phyloP scores from a whole-genome alignment of 2,329 filamentous ascomycete species.

The Cytospora schulzeri region DNA sequence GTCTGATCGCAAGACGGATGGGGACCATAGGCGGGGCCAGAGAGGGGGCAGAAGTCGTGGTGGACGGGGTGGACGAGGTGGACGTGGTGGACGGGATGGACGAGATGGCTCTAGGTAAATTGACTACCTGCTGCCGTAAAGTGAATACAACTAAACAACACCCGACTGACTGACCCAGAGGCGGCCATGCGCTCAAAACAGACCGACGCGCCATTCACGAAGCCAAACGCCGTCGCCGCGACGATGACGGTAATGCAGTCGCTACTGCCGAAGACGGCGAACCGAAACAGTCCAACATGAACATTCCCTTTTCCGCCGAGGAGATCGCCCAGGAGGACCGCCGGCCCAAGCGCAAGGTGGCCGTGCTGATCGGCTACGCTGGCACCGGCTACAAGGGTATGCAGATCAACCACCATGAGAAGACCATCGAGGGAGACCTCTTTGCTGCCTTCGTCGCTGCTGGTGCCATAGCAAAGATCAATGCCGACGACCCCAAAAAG shows the following conservation, averaged over 20 bases:
- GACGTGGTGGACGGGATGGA: constrained; percentile 14
- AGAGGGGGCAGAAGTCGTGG: constrained; percentile 2
- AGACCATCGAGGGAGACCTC: constrained; percentile 94
- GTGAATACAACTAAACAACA: not conserved
- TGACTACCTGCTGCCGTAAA: not conserved
- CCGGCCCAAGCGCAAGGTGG: constrained; percentile 92
- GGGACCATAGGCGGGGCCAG: constrained; percentile 17
- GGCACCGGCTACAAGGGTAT: constrained; percentile 97
- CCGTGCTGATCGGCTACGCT: constrained; percentile 92
- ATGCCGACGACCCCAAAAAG: constrained; percentile 95
- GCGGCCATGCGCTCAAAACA: constrained; percentile 13
- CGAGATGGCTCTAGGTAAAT: constrained; percentile 24
- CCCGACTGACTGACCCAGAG: constrained; percentile 15
- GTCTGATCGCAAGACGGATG: constrained; percentile 14
- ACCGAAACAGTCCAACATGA: constrained; percentile 54
- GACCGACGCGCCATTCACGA: constrained; percentile 15
- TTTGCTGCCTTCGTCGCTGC: constrained; percentile 90
- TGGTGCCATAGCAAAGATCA: constrained; percentile 93
- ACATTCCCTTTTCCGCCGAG: constrained; percentile 65
- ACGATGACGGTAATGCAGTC: constrained; percentile 3
- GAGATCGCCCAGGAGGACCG: constrained; percentile 88
- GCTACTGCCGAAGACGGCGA: constrained; percentile 29
- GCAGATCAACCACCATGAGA: constrained; percentile 81
- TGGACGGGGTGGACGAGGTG: constrained; percentile 12
- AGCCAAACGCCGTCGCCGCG: constrained; percentile 15